Conservation (phyloP, 345 rosid genomes). For the Murraya paniculata region DNA sequence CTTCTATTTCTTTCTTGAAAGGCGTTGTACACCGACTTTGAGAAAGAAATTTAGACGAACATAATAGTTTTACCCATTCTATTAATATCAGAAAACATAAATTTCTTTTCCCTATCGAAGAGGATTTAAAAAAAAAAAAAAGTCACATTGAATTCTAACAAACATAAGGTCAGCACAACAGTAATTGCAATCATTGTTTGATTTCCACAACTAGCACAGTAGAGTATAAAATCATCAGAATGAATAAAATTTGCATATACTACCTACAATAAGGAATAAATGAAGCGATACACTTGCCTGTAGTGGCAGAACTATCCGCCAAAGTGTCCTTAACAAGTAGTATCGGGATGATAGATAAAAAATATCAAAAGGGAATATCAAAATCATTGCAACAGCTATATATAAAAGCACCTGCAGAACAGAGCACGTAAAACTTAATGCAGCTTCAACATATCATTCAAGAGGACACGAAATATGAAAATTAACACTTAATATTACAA, state of each 20-base stretch:
- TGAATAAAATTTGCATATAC: slow-evolving; percentile 1
- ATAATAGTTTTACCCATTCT: not conserved
- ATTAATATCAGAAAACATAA: not conserved
- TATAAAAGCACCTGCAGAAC: slow-evolving; percentile 76
- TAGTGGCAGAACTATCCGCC: slow-evolving; percentile 84
- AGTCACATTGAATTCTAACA: not conserved
- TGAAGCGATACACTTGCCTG: slow-evolving; percentile 48
- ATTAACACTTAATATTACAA: not conserved
- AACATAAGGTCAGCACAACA: not conserved
- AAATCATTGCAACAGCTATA: slow-evolving; percentile 53
- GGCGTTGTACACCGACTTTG: not conserved
- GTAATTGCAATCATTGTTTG: not conserved
- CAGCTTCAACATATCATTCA: not conserved
- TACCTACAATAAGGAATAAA: slow-evolving; percentile 1
- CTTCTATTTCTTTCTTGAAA: no score
- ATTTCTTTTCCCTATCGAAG: not conserved
- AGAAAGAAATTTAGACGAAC: not conserved
- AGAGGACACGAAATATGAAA: not conserved
- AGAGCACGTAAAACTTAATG: slow-evolving; percentile 15
- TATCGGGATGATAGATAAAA: slow-evolving; percentile 79
- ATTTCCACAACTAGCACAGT: not conserved
- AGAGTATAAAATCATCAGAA: not conserved
- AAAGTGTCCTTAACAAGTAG: slow-evolving; percentile 79
- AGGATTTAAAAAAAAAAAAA: not conserved
- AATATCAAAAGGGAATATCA: slow-evolving; percentile 85